These are phyloP conservation scores for Blastobotrys persicus DNA, from an alignment of 1,139 yeast genomes.

Conservation along the genomic window DNA sequence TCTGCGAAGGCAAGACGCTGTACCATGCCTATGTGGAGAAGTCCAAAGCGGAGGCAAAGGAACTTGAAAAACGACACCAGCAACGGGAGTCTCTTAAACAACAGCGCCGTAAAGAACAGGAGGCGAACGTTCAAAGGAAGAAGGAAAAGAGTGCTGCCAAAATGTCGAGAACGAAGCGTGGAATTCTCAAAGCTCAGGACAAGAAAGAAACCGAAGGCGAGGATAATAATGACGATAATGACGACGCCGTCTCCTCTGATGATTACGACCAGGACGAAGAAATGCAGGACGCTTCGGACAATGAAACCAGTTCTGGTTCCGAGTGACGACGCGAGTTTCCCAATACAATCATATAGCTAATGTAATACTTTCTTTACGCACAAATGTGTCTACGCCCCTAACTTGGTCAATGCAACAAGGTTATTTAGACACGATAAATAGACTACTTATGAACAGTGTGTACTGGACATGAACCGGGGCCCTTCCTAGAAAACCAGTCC, in stretches of 20 bases:
- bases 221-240: slow-evolving; percentile 32
- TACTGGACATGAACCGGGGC: slow-evolving; percentile 83
- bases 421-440: neutral
- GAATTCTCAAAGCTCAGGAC: slow-evolving; percentile 47
- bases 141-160: slow-evolving; percentile 69
- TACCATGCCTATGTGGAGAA: slow-evolving; percentile 73
- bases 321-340: slow-evolving; percentile 10
- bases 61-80: slow-evolving; percentile 66
- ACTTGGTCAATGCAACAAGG: no score
- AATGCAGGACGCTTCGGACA: slow-evolving; percentile 15
- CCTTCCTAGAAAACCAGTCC: slow-evolving; percentile 85
- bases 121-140: slow-evolving; percentile 74
- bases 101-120: slow-evolving; percentile 74
- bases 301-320: neutral
- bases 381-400: no score
- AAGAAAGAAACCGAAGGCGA: slow-evolving; percentile 27
- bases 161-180: slow-evolving; percentile 55
- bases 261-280: slow-evolving; percentile 12
- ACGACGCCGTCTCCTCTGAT: slow-evolving; percentile 37
- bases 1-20: slow-evolving; percentile 80
- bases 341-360: neutral
- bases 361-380: neutral
- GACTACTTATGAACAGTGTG: slow-evolving; percentile 48
- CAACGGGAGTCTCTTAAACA: slow-evolving; percentile 60
- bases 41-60: slow-evolving; percentile 55